Base-by-base conservation (phyloP, 208 protist genomes). In the Leishmania mexicana region DNA sequence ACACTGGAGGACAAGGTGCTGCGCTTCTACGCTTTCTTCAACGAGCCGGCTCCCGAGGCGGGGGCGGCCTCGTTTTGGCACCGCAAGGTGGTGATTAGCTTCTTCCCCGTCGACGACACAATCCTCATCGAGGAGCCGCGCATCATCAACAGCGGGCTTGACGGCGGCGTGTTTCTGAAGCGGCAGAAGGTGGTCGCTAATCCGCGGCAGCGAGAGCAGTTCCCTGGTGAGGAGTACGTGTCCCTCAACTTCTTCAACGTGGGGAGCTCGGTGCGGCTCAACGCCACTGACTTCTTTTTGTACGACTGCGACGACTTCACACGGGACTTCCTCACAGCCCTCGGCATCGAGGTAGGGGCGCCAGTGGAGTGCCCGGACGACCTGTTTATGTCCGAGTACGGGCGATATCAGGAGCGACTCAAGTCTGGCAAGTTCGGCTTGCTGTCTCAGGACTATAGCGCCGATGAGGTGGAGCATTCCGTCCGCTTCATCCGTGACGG, bases 1-100 rank as follows among this genome's bases (percentile, higher is more conserved):
- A 96, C 91, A 17, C 90, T 99, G 57, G 96, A 98, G 57, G 88
- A 98, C 78, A 98, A 99, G 81, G 97, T 99, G 53, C 90, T 99
- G 28, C 91, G 97, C 54, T 99, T 99, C 87, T 97, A 97, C 78
- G 97, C 96, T 21, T 99, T 96, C 91, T 99, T 99, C 89, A 90
- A 91, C 45, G 98, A 99, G 87, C 91, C 88, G 10, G 94, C 99
- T 21, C 89, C 96, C 35, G 98, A 99, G 81, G 95, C 91, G 13
- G 89, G 87, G 3, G 74, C 85, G 7, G 94, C 99, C 72, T 79
- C 91, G n/a, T 93, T 86, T 64, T 97, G 98, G 90, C 89, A 99
- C 47, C 94, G 97, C 76, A 89, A 90, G 47, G 93, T 98, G 73
- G 89, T 94, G 60, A 97, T 99, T 51, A 88, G 92, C 57, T 99